A percentile compares a stretch with the other conserved stretches of the same genome.
These are phyloP conservation scores for Agaricales sp. DNA, from an alignment of 1,284 basidiomycete species.

Conservation along the genomic window DNA sequence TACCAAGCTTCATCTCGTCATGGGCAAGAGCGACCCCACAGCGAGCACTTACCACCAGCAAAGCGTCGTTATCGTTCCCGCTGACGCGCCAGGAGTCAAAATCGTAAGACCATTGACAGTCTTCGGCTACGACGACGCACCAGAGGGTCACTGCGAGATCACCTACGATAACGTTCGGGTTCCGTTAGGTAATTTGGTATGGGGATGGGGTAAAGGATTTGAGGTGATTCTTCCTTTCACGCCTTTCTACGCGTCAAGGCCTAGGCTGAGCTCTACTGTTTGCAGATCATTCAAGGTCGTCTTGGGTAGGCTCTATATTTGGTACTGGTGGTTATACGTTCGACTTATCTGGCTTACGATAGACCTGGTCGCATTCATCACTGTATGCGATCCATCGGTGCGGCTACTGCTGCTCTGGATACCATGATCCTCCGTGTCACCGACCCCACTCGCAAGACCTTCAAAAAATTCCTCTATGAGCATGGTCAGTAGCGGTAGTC, in stretches of 20 bases:
- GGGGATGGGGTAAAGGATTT: constrained; percentile 91
- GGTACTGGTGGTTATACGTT: neutral
- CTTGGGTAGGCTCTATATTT: constrained; percentile 55
- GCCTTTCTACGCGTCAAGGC: neutral
- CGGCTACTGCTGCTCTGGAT: constrained; percentile 80
- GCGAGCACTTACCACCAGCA: constrained; percentile 80
- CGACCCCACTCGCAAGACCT: constrained; percentile 84
- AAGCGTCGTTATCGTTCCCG: constrained; percentile 89
- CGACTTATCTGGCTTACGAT: constrained; percentile 6
- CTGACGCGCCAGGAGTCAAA: constrained; percentile 80
- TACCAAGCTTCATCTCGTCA: constrained; percentile 82
- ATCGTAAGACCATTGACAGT: constrained; percentile 88
- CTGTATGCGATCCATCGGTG: constrained; percentile 95
- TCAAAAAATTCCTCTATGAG: constrained; percentile 85
- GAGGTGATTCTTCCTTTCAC: constrained; percentile 37
- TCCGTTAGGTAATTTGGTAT: constrained; percentile 73
- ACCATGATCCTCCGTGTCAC: constrained; percentile 88
- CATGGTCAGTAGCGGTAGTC: constrained; percentile 61
- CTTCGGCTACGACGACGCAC: constrained; percentile 91
- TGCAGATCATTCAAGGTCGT: constrained; percentile 90
- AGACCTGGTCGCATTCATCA: constrained; percentile 96
- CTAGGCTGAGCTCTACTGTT: neutral
- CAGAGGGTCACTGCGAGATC: constrained; percentile 93
- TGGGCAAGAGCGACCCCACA: constrained; percentile 82
- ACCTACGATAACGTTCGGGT: constrained; percentile 92